Evolutionary conservation across 2,329 filamentous ascomycete genomes (phyloP).

Genomic region (Monilinia laxa): DNA sequence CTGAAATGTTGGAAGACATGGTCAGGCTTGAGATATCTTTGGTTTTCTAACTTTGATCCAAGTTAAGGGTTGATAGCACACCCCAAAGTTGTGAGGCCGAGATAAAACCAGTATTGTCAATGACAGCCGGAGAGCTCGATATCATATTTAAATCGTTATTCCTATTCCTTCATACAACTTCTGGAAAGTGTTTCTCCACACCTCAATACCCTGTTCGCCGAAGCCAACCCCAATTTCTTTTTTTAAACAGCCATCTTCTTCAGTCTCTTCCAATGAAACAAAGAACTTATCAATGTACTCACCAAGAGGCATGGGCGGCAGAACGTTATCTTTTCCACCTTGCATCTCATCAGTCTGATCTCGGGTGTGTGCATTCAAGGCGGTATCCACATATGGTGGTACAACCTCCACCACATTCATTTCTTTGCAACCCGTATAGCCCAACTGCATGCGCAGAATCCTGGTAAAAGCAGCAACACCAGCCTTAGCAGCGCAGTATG

Average conservation of each 20-base stretch:
- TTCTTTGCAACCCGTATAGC: slow-evolving; percentile 28
- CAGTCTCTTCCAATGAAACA: slow-evolving; percentile 29
- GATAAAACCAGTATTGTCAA: no score
- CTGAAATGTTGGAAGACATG: no score
- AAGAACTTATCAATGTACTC: slow-evolving; percentile 39
- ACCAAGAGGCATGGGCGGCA: slow-evolving; percentile 37
- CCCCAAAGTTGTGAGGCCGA: no score
- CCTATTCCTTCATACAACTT: no score
- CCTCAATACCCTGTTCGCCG: slow-evolving; percentile 25
- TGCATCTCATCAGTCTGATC: slow-evolving; percentile 29
- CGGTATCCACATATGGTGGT: slow-evolving; percentile 42
- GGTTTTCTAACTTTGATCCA: no score
- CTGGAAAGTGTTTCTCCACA: slow-evolving; percentile 18
- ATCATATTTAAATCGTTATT: no score
- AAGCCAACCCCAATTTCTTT: slow-evolving; percentile 38
- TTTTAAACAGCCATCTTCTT: slow-evolving; percentile 33
- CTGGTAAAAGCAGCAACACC: slow-evolving; percentile 38
- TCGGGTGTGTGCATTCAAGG: slow-evolving; percentile 36
- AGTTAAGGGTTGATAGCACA: no score
- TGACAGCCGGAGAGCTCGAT: no score
- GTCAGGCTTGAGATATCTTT: no score
- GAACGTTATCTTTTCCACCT: slow-evolving; percentile 33
- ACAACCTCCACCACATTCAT: slow-evolving; percentile 41
- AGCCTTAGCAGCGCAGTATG: slow-evolving; percentile 41
- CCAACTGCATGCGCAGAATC: slow-evolving; percentile 35